phyloP scores from a whole-genome alignment of 1,284 basidiomycete species.

The Ustilago bromivora region DNA sequence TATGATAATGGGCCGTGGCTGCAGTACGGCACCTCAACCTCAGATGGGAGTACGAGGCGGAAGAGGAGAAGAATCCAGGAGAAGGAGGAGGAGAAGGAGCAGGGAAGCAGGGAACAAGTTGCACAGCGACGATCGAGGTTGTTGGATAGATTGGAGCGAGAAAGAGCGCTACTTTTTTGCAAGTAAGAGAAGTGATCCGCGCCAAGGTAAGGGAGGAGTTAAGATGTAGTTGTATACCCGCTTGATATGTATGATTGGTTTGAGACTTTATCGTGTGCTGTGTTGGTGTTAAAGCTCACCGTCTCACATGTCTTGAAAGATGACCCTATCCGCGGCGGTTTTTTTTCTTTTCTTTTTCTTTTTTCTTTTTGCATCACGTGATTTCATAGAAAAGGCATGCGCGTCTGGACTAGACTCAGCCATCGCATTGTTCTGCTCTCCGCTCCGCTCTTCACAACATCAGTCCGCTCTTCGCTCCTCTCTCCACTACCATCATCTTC shows the following conservation, averaged over 20 bases:
- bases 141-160: not conserved
- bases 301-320: too few relatives aligned
- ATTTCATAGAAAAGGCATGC: too few relatives aligned
- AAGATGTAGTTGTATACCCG: not conserved
- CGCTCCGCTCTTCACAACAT: too few relatives aligned
- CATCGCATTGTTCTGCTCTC: too few relatives aligned
- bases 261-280: not conserved
- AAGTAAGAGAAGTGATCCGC: not conserved
- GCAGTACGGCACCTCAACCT: conserved; percentile 12
- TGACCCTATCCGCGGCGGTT: too few relatives aligned
- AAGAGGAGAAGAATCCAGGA: not conserved
- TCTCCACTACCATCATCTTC: too few relatives aligned
- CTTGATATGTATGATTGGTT: too few relatives aligned
- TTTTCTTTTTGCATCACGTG: too few relatives aligned
- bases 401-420: too few relatives aligned
- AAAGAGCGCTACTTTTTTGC: not conserved
- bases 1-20: conserved; percentile 37
- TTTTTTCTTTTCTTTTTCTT: too few relatives aligned
- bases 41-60: too few relatives aligned
- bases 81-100: not conserved
- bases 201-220: not conserved
- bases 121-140: not conserved
- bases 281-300: not conserved
- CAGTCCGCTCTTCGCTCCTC: too few relatives aligned
- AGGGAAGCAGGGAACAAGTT: not conserved